These are phyloP conservation scores for Gossypium trilobum DNA, from an alignment of 441 rosid genomes.

Conservation along the genomic window DNA sequence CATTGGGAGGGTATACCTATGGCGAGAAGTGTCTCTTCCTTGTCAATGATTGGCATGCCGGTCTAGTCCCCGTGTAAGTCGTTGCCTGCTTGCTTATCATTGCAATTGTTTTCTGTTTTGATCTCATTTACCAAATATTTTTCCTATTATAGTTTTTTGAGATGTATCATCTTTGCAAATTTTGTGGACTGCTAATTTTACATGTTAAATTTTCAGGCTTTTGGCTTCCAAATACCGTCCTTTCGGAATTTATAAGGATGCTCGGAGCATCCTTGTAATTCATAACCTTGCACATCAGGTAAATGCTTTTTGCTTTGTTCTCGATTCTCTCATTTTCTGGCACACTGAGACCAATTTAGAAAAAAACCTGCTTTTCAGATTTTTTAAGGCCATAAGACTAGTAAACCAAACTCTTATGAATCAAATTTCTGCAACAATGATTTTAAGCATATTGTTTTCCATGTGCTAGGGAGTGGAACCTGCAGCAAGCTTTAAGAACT, in stretches of 20 bases:
- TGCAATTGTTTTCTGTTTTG: not conserved
- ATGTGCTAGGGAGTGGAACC: conserved; percentile 82
- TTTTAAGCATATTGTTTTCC: not conserved
- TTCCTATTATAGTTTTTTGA: not conserved
- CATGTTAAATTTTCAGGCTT: conserved; percentile 42
- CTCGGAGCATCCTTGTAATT: conserved; percentile 66
- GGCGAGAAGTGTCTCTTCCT: conserved; percentile 89
- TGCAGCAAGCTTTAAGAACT: conserved; percentile 53
- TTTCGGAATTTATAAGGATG: conserved; percentile 77
- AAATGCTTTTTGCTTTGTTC: conserved; percentile 4
- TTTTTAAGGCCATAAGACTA: not conserved
- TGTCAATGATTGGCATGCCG: conserved; percentile 96
- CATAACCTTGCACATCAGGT: conserved; percentile 98
- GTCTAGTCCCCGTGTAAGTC: conserved; percentile 80
- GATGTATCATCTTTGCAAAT: not conserved
- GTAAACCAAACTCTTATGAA: not conserved
- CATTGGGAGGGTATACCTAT: conserved; percentile 80
- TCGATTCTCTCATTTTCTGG: not conserved
- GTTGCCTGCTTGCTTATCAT: not conserved
- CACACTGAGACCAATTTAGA: not conserved
- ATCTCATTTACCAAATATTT: not conserved
- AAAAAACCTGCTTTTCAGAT: not conserved
- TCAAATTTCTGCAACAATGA: not conserved
- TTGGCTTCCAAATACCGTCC: conserved; percentile 82
- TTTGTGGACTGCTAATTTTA: conserved; percentile 3